These are phyloP conservation scores for Guadua angustifolia DNA, from an alignment of 176 grass and related monocot genomes.

Conservation along the genomic window DNA sequence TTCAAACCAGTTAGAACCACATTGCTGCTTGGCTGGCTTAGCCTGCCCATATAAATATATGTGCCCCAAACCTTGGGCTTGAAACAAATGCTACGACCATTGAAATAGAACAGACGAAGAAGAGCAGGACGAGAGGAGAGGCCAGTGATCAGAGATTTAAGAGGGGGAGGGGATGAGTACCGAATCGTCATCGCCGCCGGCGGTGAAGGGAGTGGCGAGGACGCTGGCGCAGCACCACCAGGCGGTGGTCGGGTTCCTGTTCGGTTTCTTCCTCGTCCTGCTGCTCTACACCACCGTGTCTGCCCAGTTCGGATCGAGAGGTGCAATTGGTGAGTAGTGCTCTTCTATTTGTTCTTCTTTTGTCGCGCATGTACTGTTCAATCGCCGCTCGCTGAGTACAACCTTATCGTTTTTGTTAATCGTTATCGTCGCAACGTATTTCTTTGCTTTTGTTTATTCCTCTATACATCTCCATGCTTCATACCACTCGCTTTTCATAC, in stretches of 20 bases:
- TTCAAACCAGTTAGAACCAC: not conserved
- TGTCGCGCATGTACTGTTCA: not conserved
- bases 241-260: constrained; percentile 37
- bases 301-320: constrained; percentile 18
- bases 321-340: constrained; percentile 7
- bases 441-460: not conserved
- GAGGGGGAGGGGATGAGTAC: constrained; percentile 6
- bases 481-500: not conserved
- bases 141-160: not conserved
- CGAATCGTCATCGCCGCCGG: not conserved
- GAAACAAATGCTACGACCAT: not conserved
- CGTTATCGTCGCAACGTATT: not conserved
- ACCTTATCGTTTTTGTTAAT: not conserved
- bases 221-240: constrained; percentile 38
- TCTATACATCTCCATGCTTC: not conserved
- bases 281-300: constrained; percentile 39
- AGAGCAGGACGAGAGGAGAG: not conserved
- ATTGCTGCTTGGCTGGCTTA: not conserved
- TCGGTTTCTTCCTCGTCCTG: constrained; percentile 52
- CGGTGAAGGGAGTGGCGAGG: constrained; percentile 21
- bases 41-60: not conserved
- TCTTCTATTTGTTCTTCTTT: not conserved
- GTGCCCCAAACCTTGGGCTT: not conserved
- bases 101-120: not conserved
- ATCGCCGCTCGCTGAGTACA: not conserved